Evolutionary conservation across 371 early-diverging fungal genomes (phyloP).

Genomic region (Apophysomyces trapeziformis): DNA sequence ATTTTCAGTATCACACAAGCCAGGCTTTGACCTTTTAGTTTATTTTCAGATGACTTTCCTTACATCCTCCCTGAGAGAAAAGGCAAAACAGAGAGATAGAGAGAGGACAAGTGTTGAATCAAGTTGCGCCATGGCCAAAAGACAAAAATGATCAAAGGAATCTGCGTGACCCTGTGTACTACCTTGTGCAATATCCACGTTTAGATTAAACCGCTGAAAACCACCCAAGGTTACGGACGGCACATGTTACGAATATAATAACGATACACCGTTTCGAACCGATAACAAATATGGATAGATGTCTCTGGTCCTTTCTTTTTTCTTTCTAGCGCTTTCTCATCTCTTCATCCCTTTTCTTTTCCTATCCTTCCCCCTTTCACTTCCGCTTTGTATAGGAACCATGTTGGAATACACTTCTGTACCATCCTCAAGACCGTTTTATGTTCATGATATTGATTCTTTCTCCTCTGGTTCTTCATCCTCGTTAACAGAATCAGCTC

Average conservation of each 20-base stretch:
- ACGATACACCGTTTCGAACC: constrained; percentile 7
- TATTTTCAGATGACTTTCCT: constrained; percentile 3
- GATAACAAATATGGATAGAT: background rate
- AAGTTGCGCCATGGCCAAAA: constrained; percentile 9
- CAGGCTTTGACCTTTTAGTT: background rate
- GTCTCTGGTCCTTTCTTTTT: background rate
- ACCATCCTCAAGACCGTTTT: background rate
- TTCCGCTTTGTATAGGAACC: background rate
- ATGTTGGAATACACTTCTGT: background rate
- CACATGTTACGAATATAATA: constrained; percentile 8
- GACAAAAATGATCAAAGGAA: background rate
- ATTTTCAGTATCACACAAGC: background rate
- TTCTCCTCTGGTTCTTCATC: background rate
- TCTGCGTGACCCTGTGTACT: constrained; percentile 6
- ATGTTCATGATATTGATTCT: constrained; percentile 2
- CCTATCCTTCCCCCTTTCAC: background rate
- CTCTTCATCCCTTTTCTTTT: background rate
- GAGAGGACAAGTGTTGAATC: background rate
- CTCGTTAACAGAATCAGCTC: background rate
- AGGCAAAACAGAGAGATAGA: no score
- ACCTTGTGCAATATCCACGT: constrained; percentile 5
- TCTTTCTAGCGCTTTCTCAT: background rate
- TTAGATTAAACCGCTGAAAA: background rate
- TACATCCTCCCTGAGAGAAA: background rate
- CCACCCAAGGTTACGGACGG: constrained; percentile 7